phyloP scores from a whole-genome alignment of 2,329 filamentous ascomycete genomes.

The Aspergillus brasiliensis region DNA sequence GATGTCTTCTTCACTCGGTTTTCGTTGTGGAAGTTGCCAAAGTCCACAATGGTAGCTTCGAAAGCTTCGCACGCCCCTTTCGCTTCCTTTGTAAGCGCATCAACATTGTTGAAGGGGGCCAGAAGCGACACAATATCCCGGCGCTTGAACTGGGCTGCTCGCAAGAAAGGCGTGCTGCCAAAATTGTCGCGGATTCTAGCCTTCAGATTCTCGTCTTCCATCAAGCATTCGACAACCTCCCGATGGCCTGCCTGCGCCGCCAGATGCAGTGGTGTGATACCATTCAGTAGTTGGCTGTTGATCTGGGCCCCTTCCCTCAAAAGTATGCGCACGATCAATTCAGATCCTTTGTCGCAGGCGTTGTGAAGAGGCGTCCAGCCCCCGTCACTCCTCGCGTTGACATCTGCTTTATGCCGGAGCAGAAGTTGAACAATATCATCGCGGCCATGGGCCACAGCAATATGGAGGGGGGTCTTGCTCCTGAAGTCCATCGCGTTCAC shows the following conservation, averaged over 20 bases:
- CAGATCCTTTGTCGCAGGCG: slow-evolving; percentile 54
- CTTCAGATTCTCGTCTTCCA: slow-evolving; percentile 36
- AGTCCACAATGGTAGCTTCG: slow-evolving; percentile 57
- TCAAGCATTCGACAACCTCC: slow-evolving; percentile 38
- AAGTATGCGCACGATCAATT: slow-evolving; percentile 48
- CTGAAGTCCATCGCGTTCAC: slow-evolving; percentile 46
- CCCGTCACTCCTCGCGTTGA: slow-evolving; percentile 53
- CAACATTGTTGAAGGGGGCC: slow-evolving; percentile 41
- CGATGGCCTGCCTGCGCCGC: slow-evolving; percentile 43
- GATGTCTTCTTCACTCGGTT: slow-evolving; percentile 52
- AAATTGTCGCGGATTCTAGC: slow-evolving; percentile 40
- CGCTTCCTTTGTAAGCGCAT: slow-evolving; percentile 42
- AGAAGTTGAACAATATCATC: slow-evolving; percentile 43
- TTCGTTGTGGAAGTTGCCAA: slow-evolving; percentile 48
- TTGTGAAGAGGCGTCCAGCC: slow-evolving; percentile 58
- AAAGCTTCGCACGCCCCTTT: slow-evolving; percentile 52
- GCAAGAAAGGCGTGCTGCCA: slow-evolving; percentile 44
- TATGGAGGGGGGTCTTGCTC: slow-evolving; percentile 52
- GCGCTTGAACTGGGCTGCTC: slow-evolving; percentile 43
- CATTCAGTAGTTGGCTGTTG: slow-evolving; percentile 43
- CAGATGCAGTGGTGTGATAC: slow-evolving; percentile 43
- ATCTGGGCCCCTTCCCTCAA: slow-evolving; percentile 40
- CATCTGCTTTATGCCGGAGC: slow-evolving; percentile 47
- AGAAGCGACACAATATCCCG: slow-evolving; percentile 40
- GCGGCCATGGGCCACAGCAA: slow-evolving; percentile 50